phyloP scores from a whole-genome alignment of 2,329 filamentous ascomycete species.

The Trichoderma gracile region DNA sequence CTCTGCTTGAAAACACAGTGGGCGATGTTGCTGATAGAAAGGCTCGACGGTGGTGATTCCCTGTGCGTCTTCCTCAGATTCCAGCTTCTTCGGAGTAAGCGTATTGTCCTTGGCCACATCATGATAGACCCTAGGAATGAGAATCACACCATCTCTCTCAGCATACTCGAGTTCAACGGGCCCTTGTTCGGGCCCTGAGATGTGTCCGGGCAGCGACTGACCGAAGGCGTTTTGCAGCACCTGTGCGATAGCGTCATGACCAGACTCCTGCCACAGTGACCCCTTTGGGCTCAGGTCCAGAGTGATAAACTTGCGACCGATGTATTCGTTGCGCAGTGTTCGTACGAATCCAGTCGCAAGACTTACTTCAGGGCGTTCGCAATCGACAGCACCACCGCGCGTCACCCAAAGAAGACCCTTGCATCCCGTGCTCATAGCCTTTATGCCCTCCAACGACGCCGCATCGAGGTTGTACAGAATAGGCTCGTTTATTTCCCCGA shows the following conservation, averaged over 20 bases:
- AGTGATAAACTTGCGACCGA: not conserved
- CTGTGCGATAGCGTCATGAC: not conserved
- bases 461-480: not conserved
- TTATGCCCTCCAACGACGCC: not conserved
- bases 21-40: not conserved
- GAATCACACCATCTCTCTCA: not conserved
- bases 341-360: not conserved
- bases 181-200: not conserved
- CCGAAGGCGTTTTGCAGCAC: not conserved
- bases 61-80: not conserved
- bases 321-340: not conserved
- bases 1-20: not conserved
- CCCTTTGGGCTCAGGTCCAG: not conserved
- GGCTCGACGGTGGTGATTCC: not conserved
- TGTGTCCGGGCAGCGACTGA: not conserved
- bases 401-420: not conserved
- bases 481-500: not conserved
- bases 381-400: not conserved
- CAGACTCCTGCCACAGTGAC: not conserved
- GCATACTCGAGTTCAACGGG: not conserved
- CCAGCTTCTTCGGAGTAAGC: not conserved
- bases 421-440: not conserved
- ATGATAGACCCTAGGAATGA: not conserved
- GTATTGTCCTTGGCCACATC: not conserved
- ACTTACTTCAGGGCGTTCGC: not conserved